These are phyloP conservation scores for Suaeda aralocaspica DNA, from an alignment of 148 eudicot species.

Conservation along the genomic window DNA sequence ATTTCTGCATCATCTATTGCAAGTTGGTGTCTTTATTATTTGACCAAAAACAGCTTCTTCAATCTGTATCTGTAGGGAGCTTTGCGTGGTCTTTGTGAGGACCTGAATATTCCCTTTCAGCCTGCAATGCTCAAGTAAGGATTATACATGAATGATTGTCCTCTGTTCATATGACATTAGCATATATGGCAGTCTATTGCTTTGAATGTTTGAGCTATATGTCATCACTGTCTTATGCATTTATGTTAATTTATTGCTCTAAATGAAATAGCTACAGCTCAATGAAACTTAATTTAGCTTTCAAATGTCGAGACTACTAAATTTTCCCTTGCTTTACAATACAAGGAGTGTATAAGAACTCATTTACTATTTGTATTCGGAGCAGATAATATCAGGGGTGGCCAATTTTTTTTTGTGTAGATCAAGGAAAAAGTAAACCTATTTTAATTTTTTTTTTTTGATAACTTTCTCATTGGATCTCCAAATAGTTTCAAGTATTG, in stretches of 20 bases:
- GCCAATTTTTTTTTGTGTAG: too few species aligned
- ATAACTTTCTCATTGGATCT: too few species aligned
- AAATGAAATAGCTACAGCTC: not conserved
- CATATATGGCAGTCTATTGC: not conserved
- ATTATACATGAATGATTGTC: conserved; percentile 5
- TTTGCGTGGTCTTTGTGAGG: conserved; percentile 79
- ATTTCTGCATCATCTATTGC: not conserved
- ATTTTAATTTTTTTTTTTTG: too few species aligned
- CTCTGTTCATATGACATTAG: conserved; percentile 5
- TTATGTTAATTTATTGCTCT: not conserved
- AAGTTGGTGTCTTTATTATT: not conserved
- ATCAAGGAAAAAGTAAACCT: too few species aligned
- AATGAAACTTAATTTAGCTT: not conserved
- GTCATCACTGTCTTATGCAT: conserved; percentile 3
- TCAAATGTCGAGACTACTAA: not conserved
- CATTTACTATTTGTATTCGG: too few species aligned
- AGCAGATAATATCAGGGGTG: too few species aligned
- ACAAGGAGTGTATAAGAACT: conserved; percentile 9
- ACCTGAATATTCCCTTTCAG: conserved; percentile 79
- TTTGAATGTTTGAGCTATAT: not conserved
- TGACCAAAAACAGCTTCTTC: conserved; percentile 1
- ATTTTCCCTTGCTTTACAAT: not conserved
- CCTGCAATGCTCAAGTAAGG: conserved; percentile 81
- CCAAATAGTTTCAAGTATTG: too few species aligned
- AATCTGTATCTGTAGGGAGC: conserved; percentile 46